Evolutionary conservation across 305 asterid species (phyloP).

Genomic region (Fraxinus ornus): DNA sequence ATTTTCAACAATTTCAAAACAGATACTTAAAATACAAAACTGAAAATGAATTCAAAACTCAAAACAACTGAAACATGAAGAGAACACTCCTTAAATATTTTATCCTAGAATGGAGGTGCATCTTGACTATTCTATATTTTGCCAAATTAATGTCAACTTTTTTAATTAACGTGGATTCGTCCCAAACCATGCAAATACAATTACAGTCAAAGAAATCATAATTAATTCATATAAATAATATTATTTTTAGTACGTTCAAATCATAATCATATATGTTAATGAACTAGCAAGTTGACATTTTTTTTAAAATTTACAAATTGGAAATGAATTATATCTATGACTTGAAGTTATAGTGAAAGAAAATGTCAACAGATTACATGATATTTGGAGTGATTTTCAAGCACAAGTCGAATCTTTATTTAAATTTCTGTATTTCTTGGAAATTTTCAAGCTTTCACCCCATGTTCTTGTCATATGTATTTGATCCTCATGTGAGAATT

Average conservation of each 20-base stretch:
- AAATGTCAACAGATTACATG: neutral
- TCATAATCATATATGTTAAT: neutral
- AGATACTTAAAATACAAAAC: too few relatives aligned
- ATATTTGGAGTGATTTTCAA: neutral
- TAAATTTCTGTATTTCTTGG: neutral
- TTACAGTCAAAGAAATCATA: constrained; percentile 20
- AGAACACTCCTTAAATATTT: neutral
- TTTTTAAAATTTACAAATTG: neutral
- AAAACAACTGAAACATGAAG: too few relatives aligned
- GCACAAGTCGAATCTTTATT: neutral
- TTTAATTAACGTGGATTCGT: constrained; percentile 4
- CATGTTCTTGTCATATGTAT: neutral
- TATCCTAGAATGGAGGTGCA: constrained; percentile 17
- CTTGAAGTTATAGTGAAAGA: neutral
- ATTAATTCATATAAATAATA: neutral
- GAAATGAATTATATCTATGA: neutral
- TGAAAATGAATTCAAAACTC: too few relatives aligned
- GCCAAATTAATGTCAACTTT: constrained; percentile 19
- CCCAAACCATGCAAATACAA: constrained; percentile 17
- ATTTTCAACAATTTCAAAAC: too few relatives aligned
- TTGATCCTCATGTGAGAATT: neutral
- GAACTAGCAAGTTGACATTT: neutral
- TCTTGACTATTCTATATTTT: constrained; percentile 20
- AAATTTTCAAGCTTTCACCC: neutral
- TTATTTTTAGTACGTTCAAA: neutral